Evolutionary conservation across 164 flowering plant species (phyloP).

Genomic region (Nymphaea colorata): DNA sequence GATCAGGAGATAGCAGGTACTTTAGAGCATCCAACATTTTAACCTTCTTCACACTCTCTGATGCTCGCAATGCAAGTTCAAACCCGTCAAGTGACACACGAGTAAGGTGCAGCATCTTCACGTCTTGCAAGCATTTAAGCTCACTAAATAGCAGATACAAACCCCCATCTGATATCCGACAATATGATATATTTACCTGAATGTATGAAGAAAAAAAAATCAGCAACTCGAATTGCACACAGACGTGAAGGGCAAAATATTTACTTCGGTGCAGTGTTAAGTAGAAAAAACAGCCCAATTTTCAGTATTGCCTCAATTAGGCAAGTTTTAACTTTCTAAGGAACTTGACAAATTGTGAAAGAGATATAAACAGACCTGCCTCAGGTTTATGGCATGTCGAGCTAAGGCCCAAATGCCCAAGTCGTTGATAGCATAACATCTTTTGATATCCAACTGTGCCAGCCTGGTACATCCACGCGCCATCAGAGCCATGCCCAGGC

Average conservation of each 20-base stretch:
- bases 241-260: neutral
- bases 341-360: neutral
- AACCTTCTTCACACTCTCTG: slow-evolving; percentile 48
- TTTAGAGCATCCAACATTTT: slow-evolving; percentile 33
- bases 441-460: slow-evolving; percentile 49
- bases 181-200: slow-evolving; percentile 60
- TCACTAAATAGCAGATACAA: slow-evolving; percentile 43
- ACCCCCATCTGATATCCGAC: slow-evolving; percentile 38
- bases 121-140: slow-evolving; percentile 57
- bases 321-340: no score
- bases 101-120: slow-evolving; percentile 40
- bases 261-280: neutral
- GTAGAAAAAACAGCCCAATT: neutral
- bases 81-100: slow-evolving; percentile 38
- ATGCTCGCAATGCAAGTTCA: slow-evolving; percentile 52
- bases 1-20: slow-evolving; percentile 32
- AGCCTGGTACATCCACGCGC: slow-evolving; percentile 51
- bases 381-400: slow-evolving; percentile 35
- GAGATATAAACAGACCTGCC: slow-evolving; percentile 34
- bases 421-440: slow-evolving; percentile 42
- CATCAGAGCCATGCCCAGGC: slow-evolving; percentile 37
- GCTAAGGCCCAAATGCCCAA: slow-evolving; percentile 54
- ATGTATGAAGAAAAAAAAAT: neutral
- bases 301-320: no score
- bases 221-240: neutral